Base-by-base conservation (phyloP, 371 early-diverging fungal genomes). In the Mortierella sp. region DNA sequence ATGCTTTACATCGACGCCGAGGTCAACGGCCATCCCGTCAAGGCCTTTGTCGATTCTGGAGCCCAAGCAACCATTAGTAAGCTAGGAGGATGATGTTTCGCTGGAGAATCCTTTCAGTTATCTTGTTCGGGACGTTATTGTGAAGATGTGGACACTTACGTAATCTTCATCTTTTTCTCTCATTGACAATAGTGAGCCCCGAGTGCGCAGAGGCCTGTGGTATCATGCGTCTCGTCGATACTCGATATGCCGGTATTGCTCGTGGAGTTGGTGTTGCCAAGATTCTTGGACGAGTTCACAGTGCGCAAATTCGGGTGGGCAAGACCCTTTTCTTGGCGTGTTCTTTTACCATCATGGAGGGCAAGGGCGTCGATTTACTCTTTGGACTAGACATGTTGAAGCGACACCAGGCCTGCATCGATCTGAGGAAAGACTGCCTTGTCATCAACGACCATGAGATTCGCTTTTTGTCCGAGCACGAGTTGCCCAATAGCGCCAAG, bases 41-140 rank as follows among this genome's bases (percentile, higher is more conserved):
- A 97, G 80, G 98, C 99, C 0, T 95, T 99, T 87, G 98, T 99
- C 2, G 99, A 99, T 87, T 97, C 98, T 9, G 99, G 99, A 31
- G 99, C 99, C 16, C 99, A 98, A 80, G 95, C 95, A 31, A 98
- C 99, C 10, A 97, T 99, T 70, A 98, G 97, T 96, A 91, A 88
- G 92, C 90, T 9, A 34, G 48, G 6, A 26, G 31, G n/a, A 50
- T n/a, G 31, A 24, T 34, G 6, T 34, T 6, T 61, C 61, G 3
- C 8, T 50, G 51, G 26, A 11, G n/a, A 24, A 1, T 28, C 5
- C 10, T 31, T 53, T 24, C n/a, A 73, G 43, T 46, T 16, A 71
- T 43, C 31, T 48, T 11, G 43, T 40, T 40, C 43, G 5, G 76
- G 10, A 6, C 48, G 40, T 67, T 69, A n/a, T 48, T 44, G 26